Evolutionary conservation across 768 basidiomycete genomes (phyloP).

Genomic region (Suillus spraguei): DNA sequence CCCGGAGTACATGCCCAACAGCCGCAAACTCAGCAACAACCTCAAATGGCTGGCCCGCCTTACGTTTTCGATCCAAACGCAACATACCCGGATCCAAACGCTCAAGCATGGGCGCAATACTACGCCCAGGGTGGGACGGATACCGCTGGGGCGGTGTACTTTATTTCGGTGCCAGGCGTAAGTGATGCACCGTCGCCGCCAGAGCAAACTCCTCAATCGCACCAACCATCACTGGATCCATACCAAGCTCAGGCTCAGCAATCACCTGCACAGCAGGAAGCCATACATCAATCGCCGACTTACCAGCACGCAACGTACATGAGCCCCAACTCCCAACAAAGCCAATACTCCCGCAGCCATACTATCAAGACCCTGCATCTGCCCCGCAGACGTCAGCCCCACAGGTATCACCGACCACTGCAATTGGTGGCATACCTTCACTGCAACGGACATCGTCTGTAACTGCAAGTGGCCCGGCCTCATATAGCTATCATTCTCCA

Average conservation of each 20-base stretch:
- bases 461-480: constrained; percentile 7
- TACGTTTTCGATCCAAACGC: constrained; percentile 62
- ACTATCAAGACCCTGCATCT: constrained; percentile 19
- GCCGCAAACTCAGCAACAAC: constrained; percentile 31
- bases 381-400: constrained; percentile 4
- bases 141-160: constrained; percentile 76
- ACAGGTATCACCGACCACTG: neutral
- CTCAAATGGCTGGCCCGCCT: constrained; percentile 41
- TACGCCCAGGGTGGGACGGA: constrained; percentile 82
- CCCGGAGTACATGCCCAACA: too few relatives aligned
- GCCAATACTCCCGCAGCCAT: constrained; percentile 21
- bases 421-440: neutral
- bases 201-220: constrained; percentile 14
- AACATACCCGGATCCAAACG: constrained; percentile 77
- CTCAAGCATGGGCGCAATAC: constrained; percentile 86
- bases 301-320: constrained; percentile 19
- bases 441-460: neutral
- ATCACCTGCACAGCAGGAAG: constrained; percentile 17
- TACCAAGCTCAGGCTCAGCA: constrained; percentile 19
- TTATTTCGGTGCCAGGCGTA: constrained; percentile 75
- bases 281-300: constrained; percentile 17
- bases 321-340: constrained; percentile 17
- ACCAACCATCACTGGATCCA: constrained; percentile 15
- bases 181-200: constrained; percentile 42
- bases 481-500: constrained; percentile 22